These are phyloP conservation scores for Penicillium sp. DNA, from an alignment of 2,329 filamentous ascomycete genomes.

Conservation along the genomic window DNA sequence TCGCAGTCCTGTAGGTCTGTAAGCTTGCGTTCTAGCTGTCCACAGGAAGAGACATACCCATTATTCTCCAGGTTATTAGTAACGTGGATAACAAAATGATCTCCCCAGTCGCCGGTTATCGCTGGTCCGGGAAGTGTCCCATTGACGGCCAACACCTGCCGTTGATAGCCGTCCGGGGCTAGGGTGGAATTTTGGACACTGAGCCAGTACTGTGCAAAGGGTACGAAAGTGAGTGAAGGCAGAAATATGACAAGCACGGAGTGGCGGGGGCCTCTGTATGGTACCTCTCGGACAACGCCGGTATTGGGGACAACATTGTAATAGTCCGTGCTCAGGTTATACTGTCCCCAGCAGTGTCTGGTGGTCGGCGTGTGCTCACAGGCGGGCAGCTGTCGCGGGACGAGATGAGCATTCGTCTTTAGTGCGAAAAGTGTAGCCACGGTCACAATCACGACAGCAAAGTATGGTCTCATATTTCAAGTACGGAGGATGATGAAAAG, in stretches of 20 bases:
- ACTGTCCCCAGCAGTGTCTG: background rate
- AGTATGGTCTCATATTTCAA: no score
- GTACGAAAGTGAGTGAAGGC: no score
- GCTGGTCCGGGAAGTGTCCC: background rate
- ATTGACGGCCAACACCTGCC: background rate
- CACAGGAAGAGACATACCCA: background rate
- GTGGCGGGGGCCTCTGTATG: background rate
- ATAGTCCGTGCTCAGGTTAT: background rate
- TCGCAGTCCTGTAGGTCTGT: background rate
- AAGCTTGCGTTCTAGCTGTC: background rate
- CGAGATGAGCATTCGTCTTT: no score
- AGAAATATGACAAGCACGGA: no score
- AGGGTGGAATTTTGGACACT: background rate
- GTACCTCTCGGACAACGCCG: background rate
- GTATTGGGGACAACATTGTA: background rate
- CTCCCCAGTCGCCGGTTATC: background rate
- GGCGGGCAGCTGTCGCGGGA: no score
- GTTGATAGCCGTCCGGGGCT: background rate
- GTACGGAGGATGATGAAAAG: no score
- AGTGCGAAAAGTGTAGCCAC: no score
- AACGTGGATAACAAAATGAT: background rate
- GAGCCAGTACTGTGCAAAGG: background rate
- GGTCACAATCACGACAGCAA: no score
- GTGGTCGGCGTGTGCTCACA: background rate
- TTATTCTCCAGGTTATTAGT: background rate